phyloP scores from a whole-genome alignment of 208 protist genomes.

The Endotrypanum monterogeii region DNA sequence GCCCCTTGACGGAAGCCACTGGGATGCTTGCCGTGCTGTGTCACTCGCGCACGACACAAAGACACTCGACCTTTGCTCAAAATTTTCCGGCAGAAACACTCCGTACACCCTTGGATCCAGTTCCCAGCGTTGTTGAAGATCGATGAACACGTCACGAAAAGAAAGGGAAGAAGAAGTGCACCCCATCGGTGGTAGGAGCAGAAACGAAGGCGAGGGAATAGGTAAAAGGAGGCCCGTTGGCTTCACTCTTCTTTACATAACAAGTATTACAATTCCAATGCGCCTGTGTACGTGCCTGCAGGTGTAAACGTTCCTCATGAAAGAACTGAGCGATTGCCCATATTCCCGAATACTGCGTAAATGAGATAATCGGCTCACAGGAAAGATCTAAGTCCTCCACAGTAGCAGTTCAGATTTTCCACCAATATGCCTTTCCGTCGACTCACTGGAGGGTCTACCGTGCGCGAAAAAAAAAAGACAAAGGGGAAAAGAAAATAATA shows the following conservation, averaged over 20 bases:
- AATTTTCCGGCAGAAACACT: constrained; percentile 1
- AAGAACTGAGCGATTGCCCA: background rate
- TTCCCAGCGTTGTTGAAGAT: constrained; percentile 21
- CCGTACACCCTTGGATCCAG: constrained; percentile 14
- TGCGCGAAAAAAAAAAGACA: background rate
- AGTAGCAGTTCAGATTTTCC: too few species aligned
- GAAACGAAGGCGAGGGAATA: background rate
- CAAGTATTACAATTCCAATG: background rate
- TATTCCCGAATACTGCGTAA: background rate
- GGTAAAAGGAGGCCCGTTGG: background rate
- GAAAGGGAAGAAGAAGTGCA: constrained; percentile 24
- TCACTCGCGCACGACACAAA: constrained; percentile 22
- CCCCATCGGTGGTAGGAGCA: constrained; percentile 15
- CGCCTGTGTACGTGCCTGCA: background rate
- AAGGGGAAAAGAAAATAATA: background rate
- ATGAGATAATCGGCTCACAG: background rate
- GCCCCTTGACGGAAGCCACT: constrained; percentile 6
- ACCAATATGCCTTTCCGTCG: background rate
- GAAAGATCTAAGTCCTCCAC: background rate
- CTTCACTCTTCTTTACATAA: background rate
- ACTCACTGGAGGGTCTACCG: background rate
- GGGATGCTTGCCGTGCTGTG: constrained; percentile 10
- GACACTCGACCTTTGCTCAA: constrained; percentile 18
- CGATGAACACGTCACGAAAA: constrained; percentile 25
- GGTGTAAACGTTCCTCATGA: background rate